Conservation (phyloP, 768 basidiomycete species). For the Pisolithus marmoratus region DNA sequence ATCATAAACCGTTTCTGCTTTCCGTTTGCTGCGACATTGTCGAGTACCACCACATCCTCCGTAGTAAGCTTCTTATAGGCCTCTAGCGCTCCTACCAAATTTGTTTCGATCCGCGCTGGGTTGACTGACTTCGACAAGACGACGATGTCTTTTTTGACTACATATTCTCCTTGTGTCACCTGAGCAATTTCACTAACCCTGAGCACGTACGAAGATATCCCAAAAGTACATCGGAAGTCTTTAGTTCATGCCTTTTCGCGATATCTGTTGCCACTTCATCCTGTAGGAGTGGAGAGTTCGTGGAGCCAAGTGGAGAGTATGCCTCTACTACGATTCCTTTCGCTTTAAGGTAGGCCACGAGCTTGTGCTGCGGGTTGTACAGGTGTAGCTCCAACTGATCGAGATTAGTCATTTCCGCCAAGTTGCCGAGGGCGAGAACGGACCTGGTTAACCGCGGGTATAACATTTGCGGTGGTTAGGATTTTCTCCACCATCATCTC, state of each 20-base stretch:
- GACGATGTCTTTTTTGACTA: constrained; percentile 60
- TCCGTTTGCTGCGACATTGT: constrained; percentile 49
- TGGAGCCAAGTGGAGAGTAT: constrained; percentile 76
- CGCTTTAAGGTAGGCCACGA: constrained; percentile 54
- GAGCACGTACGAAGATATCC: constrained; percentile 52
- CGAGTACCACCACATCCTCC: constrained; percentile 51
- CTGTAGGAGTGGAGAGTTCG: constrained; percentile 55
- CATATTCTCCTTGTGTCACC: constrained; percentile 1
- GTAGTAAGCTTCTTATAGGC: constrained; percentile 42
- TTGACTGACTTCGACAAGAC: constrained; percentile 78
- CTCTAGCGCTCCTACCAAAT: constrained; percentile 45
- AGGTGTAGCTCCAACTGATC: constrained; percentile 65
- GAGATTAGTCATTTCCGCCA: background rate
- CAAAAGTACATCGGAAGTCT: constrained; percentile 53
- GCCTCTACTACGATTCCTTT: constrained; percentile 71
- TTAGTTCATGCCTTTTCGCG: constrained; percentile 50
- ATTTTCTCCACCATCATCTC: constrained; percentile 64
- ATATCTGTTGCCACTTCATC: constrained; percentile 59
- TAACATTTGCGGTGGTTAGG: constrained; percentile 56
- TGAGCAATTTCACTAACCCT: constrained; percentile 3
- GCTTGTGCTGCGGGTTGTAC: constrained; percentile 69
- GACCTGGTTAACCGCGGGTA: constrained; percentile 73
- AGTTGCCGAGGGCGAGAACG: constrained; percentile 10
- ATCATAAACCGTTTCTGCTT: constrained; percentile 67
- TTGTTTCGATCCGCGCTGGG: constrained; percentile 56